Percentiles rank a stretch among this genome's conserved stretches.
Evolutionary conservation across 768 basidiomycete genomes (phyloP).

Genomic region (Chalciporus pseudorubinellus): DNA sequence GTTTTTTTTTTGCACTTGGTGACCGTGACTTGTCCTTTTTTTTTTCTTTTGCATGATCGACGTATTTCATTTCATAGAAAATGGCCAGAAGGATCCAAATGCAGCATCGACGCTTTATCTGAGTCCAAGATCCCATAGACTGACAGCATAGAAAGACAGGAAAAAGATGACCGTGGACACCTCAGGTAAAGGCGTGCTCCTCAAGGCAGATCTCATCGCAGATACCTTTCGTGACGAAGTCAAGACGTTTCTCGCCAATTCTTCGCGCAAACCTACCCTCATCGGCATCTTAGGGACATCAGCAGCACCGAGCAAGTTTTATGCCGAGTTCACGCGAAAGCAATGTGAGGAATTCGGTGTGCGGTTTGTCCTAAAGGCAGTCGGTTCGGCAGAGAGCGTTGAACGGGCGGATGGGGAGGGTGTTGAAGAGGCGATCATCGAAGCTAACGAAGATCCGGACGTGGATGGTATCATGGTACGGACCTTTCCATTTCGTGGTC

Average conservation of each 20-base stretch:
- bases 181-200: slow-evolving; percentile 66
- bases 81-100: too few species aligned
- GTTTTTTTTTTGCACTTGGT: too few species aligned
- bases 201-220: slow-evolving; percentile 78
- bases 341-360: slow-evolving; percentile 90
- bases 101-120: neutral
- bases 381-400: slow-evolving; percentile 44
- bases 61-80: too few species aligned
- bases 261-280: slow-evolving; percentile 59
- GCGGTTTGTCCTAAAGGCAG: slow-evolving; percentile 74
- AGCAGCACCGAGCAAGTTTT: slow-evolving; percentile 73
- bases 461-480: slow-evolving; percentile 95
- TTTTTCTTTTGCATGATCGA: too few species aligned
- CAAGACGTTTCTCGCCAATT: slow-evolving; percentile 39
- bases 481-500: slow-evolving; percentile 2
- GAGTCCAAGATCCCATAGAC: neutral
- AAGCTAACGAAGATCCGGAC: slow-evolving; percentile 83
- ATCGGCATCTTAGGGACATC: slow-evolving; percentile 91
- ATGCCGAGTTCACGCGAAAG: slow-evolving; percentile 88
- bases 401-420: slow-evolving; percentile 71
- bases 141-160: neutral
- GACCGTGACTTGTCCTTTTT: too few species aligned
- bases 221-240: slow-evolving; percentile 71
- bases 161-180: slow-evolving; percentile 27
- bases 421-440: slow-evolving; percentile 93